A percentile compares a stretch with the other conserved stretches of the same genome.
These are phyloP conservation scores for Amniculicola lignicola DNA, from an alignment of 495 filamentous ascomycete species.

Conservation along the genomic window DNA sequence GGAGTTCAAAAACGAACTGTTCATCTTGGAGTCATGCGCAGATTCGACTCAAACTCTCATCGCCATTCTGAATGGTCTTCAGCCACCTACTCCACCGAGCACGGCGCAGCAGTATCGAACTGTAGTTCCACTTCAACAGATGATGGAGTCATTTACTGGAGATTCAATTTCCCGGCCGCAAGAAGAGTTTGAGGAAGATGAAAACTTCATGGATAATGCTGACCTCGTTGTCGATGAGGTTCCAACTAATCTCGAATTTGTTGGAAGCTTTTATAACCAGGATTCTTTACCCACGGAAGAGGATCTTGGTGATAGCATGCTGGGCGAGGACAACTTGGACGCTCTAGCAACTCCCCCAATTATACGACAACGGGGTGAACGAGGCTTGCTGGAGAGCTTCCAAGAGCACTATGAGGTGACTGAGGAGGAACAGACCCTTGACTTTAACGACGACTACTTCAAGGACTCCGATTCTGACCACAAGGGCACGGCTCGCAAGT, in stretches of 20 bases:
- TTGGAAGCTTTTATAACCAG: constrained; percentile 61
- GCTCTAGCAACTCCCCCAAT: constrained; percentile 39
- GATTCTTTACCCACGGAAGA: constrained; percentile 42
- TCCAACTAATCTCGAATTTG: constrained; percentile 54
- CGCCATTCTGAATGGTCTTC: constrained; percentile 72
- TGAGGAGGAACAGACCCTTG: constrained; percentile 49
- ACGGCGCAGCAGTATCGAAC: constrained; percentile 83
- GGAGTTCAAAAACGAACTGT: constrained; percentile 75
- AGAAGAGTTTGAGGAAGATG: constrained; percentile 12
- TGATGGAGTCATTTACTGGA: constrained; percentile 84
- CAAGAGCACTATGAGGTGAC: constrained; percentile 55
- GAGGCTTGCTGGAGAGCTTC: constrained; percentile 62
- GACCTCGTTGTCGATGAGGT: constrained; percentile 51
- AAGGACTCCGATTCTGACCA: constrained; percentile 54
- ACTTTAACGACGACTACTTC: constrained; percentile 80
- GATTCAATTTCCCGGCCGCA: constrained; percentile 59
- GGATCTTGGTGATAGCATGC: constrained; percentile 49
- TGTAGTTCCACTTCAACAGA: constrained; percentile 76
- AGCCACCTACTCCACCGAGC: constrained; percentile 76
- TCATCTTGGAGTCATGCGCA: constrained; percentile 91
- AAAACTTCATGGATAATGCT: constrained; percentile 32
- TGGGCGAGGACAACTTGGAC: constrained; percentile 46
- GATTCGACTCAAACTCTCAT: constrained; percentile 95
- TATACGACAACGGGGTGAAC: constrained; percentile 50
- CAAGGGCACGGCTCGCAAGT: constrained; percentile 68